Conservation (phyloP, 2,329 filamentous ascomycete genomes). For the Simplicillium aogashimaense region DNA sequence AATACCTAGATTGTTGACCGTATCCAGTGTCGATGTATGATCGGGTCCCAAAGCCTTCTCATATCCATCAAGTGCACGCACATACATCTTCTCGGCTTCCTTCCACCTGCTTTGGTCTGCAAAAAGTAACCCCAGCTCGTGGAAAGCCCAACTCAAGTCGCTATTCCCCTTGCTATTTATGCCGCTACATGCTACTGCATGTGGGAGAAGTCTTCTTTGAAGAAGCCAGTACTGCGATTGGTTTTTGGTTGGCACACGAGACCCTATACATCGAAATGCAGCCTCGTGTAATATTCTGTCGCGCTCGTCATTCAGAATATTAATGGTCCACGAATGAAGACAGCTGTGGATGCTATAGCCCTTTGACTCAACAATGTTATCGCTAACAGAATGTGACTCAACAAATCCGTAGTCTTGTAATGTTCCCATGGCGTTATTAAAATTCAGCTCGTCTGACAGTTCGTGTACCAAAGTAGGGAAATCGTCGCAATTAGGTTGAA, state of each 20-base stretch:
- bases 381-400: slow-evolving; percentile 11
- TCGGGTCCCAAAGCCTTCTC: slow-evolving; percentile 6
- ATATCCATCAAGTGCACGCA: slow-evolving; percentile 10
- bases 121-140: slow-evolving; percentile 13
- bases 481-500: background rate
- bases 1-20: slow-evolving; percentile 8
- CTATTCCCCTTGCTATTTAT: background rate
- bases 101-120: slow-evolving; percentile 10
- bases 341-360: slow-evolving; percentile 22
- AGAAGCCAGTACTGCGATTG: slow-evolving; percentile 6
- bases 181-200: slow-evolving; percentile 7
- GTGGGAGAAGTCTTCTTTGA: slow-evolving; percentile 11
- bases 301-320: slow-evolving; percentile 13
- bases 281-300: slow-evolving; percentile 1
- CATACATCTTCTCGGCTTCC: slow-evolving; percentile 15
- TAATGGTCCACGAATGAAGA: slow-evolving; percentile 19
- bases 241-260: slow-evolving; percentile 5
- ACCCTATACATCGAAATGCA: slow-evolving; percentile 7
- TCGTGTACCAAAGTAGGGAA: slow-evolving; percentile 13
- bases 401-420: slow-evolving; percentile 19
- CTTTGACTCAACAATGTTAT: slow-evolving; percentile 6
- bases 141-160: slow-evolving; percentile 3
- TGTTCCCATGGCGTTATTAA: slow-evolving; percentile 16
- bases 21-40: background rate
- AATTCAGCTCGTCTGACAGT: slow-evolving; percentile 12